Conservation (phyloP, 2,329 filamentous ascomycete genomes). For the Aspergillus sp. region DNA sequence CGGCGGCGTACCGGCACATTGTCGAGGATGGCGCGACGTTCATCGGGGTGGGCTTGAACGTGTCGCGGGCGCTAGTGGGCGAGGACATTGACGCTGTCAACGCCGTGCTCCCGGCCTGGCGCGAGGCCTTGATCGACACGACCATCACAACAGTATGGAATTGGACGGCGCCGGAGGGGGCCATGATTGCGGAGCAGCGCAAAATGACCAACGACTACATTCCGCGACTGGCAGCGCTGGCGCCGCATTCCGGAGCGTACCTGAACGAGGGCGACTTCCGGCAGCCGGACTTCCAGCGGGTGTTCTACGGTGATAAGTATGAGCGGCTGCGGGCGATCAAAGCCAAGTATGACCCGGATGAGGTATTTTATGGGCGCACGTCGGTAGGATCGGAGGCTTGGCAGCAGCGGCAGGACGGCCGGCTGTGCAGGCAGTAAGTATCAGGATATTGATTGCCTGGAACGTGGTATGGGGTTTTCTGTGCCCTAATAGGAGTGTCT, state of each 20-base stretch:
- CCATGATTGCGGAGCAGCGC: slow-evolving; percentile 3
- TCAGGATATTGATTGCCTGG: too few relatives aligned
- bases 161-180: not conserved
- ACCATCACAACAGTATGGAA: slow-evolving; percentile 10
- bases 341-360: slow-evolving; percentile 9
- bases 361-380: slow-evolving; percentile 13
- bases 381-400: slow-evolving; percentile 22
- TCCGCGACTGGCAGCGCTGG: slow-evolving; percentile 14
- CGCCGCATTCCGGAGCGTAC: slow-evolving; percentile 21
- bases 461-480: too few relatives aligned
- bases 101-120: slow-evolving; percentile 12
- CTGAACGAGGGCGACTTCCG: slow-evolving; percentile 18
- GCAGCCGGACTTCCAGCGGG: slow-evolving; percentile 8
- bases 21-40: not conserved
- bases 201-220: slow-evolving; percentile 11
- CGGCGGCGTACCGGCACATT: slow-evolving; percentile 3
- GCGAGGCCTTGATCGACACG: slow-evolving; percentile 9
- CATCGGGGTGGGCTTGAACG: slow-evolving; percentile 2
- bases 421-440: not conserved
- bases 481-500: too few relatives aligned
- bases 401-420: slow-evolving; percentile 4
- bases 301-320: slow-evolving; percentile 17
- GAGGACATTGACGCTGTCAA: not conserved
- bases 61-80: slow-evolving; percentile 1
- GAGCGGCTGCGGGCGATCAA: slow-evolving; percentile 11